phyloP scores from a whole-genome alignment of 1,284 basidiomycete species.

The Ganoderma boninense region DNA sequence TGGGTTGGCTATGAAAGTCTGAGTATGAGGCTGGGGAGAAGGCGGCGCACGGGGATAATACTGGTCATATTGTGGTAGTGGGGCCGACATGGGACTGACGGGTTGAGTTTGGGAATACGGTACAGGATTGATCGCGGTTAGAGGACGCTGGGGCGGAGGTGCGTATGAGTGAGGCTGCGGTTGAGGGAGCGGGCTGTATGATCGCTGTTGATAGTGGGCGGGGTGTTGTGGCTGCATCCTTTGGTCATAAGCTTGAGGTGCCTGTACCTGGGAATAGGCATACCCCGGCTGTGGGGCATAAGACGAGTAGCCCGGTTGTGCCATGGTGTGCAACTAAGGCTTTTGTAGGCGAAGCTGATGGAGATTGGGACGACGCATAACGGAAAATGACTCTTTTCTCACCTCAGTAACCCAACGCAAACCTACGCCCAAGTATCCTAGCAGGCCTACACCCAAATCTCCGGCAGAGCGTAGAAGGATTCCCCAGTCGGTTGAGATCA shows the following conservation, averaged over 20 bases:
- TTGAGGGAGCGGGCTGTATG: constrained; percentile 10
- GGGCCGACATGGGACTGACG: constrained; percentile 17
- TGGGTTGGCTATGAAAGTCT: constrained; percentile 16
- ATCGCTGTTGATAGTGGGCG: constrained; percentile 22
- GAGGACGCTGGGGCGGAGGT: constrained; percentile 6
- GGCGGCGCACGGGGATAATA: constrained; percentile 20
- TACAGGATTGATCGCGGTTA: constrained; percentile 15
- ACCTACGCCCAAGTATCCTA: neutral
- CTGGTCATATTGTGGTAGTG: constrained; percentile 17
- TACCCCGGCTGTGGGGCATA: constrained; percentile 26
- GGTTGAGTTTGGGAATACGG: constrained; percentile 14
- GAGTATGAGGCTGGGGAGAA: constrained; percentile 23
- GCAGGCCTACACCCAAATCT: neutral
- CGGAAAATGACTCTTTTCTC: neutral
- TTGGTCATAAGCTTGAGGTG: constrained; percentile 14
- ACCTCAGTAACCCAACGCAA: neutral
- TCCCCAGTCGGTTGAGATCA: too few species aligned
- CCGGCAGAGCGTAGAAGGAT: neutral
- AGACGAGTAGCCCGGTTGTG: constrained; percentile 29
- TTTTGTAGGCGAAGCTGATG: neutral
- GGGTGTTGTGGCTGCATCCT: constrained; percentile 24
- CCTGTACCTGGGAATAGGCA: constrained; percentile 19
- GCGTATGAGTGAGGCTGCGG: constrained; percentile 10
- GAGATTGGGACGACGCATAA: neutral
- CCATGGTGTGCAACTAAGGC: constrained; percentile 16